Conservation (phyloP, 176 grass and related monocot genomes). For the Tillandsia leiboldiana region DNA sequence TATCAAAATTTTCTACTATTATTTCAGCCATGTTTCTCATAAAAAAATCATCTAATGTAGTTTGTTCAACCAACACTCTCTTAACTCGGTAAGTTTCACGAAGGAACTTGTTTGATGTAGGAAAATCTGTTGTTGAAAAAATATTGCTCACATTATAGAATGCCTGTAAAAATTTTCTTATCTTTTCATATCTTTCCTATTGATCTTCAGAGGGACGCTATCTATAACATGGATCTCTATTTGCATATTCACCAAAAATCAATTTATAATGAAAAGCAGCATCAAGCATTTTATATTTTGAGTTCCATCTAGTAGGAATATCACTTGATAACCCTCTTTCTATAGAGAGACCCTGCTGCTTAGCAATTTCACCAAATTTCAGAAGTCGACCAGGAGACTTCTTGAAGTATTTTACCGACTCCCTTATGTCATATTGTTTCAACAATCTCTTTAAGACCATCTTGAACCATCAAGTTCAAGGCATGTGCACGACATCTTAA, state of each 20-base stretch:
- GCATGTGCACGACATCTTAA: constrained; percentile 1
- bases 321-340: background rate
- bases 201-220: background rate
- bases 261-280: background rate
- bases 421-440: no score
- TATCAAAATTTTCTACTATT: background rate
- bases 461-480: background rate
- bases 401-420: no score
- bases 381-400: background rate
- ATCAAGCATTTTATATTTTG: background rate
- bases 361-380: constrained; percentile 1
- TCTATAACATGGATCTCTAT: constrained; percentile 3
- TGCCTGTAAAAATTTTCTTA: background rate
- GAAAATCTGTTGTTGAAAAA: background rate
- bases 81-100: background rate
- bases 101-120: background rate
- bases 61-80: background rate
- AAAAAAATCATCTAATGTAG: background rate
- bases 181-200: background rate
- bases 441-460: background rate
- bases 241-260: background rate
- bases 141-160: background rate
- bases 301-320: background rate
- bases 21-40: background rate
- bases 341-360: background rate